phyloP scores from a whole-genome alignment of 2,329 filamentous ascomycete genomes.

The Fusarium acutatum region DNA sequence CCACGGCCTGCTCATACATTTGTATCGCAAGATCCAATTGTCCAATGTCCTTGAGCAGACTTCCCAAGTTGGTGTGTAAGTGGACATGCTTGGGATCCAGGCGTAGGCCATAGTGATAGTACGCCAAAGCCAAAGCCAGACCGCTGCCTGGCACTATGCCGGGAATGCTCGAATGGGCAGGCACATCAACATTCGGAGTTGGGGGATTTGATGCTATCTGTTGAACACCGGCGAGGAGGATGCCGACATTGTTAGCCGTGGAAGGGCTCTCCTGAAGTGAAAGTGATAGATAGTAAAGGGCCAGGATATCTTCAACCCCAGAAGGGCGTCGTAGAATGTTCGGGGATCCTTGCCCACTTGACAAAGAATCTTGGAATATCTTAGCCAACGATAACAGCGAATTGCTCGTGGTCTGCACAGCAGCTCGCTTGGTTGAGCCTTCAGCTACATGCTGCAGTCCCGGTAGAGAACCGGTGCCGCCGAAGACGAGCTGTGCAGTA shows the following conservation, averaged over 20 bases:
- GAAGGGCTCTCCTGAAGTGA: slow-evolving; percentile 96
- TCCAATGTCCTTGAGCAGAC: slow-evolving; percentile 93
- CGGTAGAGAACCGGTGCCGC: slow-evolving; percentile 77
- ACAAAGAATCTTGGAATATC: slow-evolving; percentile 97
- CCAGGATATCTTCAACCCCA: slow-evolving; percentile 89
- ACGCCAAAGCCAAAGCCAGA: slow-evolving; percentile 85
- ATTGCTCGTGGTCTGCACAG: slow-evolving; percentile 93
- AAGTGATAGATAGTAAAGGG: slow-evolving; percentile 93
- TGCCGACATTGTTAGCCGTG: slow-evolving; percentile 97
- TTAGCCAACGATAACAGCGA: slow-evolving; percentile 93
- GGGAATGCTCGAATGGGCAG: slow-evolving; percentile 63
- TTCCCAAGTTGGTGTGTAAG: slow-evolving; percentile 95
- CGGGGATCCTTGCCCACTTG: slow-evolving; percentile 69
- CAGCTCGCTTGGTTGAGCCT: slow-evolving; percentile 77
- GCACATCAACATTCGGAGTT: slow-evolving; percentile 8
- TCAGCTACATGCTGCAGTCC: slow-evolving; percentile 76
- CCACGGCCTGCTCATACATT: slow-evolving; percentile 96
- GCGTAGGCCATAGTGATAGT: slow-evolving; percentile 92
- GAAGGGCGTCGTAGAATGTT: slow-evolving; percentile 69
- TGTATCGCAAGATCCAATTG: slow-evolving; percentile 90
- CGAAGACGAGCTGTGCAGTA: slow-evolving; percentile 85
- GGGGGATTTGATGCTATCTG: slow-evolving; percentile 58
- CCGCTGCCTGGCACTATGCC: slow-evolving; percentile 88
- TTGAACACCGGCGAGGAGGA: slow-evolving; percentile 93
- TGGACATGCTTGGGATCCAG: slow-evolving; percentile 92